These are phyloP conservation scores for Boletus rubroflammeus DNA, from an alignment of 768 basidiomycete genomes.

Conservation along the genomic window DNA sequence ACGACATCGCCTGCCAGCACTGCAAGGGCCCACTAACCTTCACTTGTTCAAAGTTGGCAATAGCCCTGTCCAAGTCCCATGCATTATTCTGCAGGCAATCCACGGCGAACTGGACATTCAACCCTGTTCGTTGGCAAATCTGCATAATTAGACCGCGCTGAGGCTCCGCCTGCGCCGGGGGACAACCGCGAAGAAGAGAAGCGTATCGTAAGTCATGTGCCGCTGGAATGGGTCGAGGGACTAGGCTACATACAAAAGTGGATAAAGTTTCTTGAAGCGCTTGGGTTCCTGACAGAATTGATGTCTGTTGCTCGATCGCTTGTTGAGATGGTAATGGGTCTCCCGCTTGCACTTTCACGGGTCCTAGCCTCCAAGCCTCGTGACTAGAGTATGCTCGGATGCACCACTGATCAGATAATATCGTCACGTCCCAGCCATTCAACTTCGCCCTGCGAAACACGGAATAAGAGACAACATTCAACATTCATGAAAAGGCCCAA, in stretches of 20 bases:
- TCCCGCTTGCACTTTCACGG: conserved; percentile 65
- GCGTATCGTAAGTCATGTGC: conserved; percentile 9
- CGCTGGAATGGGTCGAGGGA: conserved; percentile 6
- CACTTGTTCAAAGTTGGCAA: conserved; percentile 85
- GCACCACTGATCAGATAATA: conserved; percentile 85
- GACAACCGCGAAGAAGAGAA: conserved; percentile 11
- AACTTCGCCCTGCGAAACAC: conserved; percentile 56
- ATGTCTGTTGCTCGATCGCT: conserved; percentile 16
- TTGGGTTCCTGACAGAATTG: conserved; percentile 35
- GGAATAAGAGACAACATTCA: conserved; percentile 9
- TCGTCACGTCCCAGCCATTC: conserved; percentile 85
- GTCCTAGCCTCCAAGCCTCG: conserved; percentile 75
- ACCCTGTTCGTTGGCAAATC: conserved; percentile 65
- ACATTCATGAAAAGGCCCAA: conserved; percentile 14
- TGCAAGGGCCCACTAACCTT: conserved; percentile 50
- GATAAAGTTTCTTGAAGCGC: conserved; percentile 49
- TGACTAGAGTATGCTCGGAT: conserved; percentile 81
- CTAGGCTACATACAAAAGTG: conserved; percentile 49
- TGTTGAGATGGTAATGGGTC: conserved; percentile 23
- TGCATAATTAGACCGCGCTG: conserved; percentile 71
- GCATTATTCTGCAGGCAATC: conserved; percentile 82
- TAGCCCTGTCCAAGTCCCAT: conserved; percentile 79
- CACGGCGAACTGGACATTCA: conserved; percentile 77
- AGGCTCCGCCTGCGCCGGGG: conserved; percentile 51
- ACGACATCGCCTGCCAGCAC: conserved; percentile 7